Evolutionary conservation across 176 grass and related monocot species (phyloP), one percentile per base, ranked within the genome.

Genomic region (Pontederia paniculata): DNA sequence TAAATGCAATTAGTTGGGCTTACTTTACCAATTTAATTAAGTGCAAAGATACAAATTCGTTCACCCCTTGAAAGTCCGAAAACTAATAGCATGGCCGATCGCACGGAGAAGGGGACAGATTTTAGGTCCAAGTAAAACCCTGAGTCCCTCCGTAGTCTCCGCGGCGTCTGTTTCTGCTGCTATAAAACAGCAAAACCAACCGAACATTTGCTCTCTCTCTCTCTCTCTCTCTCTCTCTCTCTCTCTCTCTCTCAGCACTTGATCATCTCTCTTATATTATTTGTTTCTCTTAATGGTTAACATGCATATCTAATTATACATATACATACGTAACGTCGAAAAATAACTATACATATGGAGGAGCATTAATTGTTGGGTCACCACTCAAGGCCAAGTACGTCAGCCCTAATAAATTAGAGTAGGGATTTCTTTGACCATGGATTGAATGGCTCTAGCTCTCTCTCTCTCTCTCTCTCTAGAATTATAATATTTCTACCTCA

Each of bases 121-220:
- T 41, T 62, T 5, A 15, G 12, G n/a, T 8, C 21, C 54, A 17
- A 17, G 58, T 16, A 20, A 60, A 60, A 21, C 11, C 46, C 62
- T 6, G 47, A 50, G 16, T 12, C 17, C 9, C 23, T 55, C 52
- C 52, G 65, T 41, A 23, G 65, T 55, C 18, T 68, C 51, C 65
- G 65, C 65, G 19, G 37, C 47, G 47, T 68, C 51, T 31, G 2
- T 20, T 68, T 53, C 16, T 41, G 49, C 50, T 68, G 50, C 43
- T 28, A 53, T 25, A 44, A 68, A 68, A 68, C 13, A 18, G 65
- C 51, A 13, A 55, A 68, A 17, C n/a, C 7, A 68, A 68, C 52
- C 65, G 65, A 44, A 23, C 51, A 14, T 45, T 44, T 19, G n/a
- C 50, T 44, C 63, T 49, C 48, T 54, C 25, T 31, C 47, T 49